Evolutionary conservation across 2,329 filamentous ascomycete species (phyloP).

Genomic region (Juglanconis sp.): DNA sequence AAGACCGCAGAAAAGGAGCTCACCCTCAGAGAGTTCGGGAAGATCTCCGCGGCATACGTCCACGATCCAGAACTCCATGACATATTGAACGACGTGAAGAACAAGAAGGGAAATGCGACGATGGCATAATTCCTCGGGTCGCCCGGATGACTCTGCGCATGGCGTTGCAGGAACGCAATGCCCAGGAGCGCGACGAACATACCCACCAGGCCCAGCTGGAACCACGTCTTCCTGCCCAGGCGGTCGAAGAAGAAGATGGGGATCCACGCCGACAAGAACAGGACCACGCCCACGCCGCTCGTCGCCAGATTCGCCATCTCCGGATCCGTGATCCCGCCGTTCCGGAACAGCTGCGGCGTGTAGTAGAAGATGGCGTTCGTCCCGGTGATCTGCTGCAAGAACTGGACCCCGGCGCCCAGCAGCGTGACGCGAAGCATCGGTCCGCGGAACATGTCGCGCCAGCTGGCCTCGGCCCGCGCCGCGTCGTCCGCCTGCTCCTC

Average conservation of each 20-base stretch:
- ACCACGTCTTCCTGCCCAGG: conserved; percentile 30
- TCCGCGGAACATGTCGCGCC: conserved; percentile 28
- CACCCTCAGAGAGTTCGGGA: conserved; percentile 27
- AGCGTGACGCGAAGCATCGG: conserved; percentile 27
- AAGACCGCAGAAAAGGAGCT: conserved; percentile 8
- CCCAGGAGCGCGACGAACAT: conserved; percentile 27
- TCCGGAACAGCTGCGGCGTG: conserved; percentile 24
- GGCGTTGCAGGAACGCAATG: conserved; percentile 27
- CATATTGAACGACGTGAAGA: conserved; percentile 30
- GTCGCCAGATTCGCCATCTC: conserved; percentile 28
- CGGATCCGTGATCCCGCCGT: conserved; percentile 53
- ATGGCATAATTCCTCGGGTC: conserved; percentile 26
- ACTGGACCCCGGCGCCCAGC: conserved; percentile 27
- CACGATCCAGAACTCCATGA: conserved; percentile 30
- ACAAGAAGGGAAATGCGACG: conserved; percentile 28
- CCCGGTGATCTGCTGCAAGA: conserved; percentile 28
- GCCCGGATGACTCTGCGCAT: conserved; percentile 24
- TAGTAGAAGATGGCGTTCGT: conserved; percentile 31
- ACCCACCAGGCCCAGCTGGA: conserved; percentile 27
- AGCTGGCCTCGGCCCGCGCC: conserved; percentile 19
- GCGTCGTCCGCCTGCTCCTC: conserved; percentile 22
- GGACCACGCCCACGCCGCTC: conserved; percentile 26
- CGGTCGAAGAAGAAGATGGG: conserved; percentile 29
- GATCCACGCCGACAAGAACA: conserved; percentile 29
- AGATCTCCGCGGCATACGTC: conserved; percentile 31